phyloP scores from a whole-genome alignment of 2,329 filamentous ascomycete genomes.

The Microcyclospora pomicola region DNA sequence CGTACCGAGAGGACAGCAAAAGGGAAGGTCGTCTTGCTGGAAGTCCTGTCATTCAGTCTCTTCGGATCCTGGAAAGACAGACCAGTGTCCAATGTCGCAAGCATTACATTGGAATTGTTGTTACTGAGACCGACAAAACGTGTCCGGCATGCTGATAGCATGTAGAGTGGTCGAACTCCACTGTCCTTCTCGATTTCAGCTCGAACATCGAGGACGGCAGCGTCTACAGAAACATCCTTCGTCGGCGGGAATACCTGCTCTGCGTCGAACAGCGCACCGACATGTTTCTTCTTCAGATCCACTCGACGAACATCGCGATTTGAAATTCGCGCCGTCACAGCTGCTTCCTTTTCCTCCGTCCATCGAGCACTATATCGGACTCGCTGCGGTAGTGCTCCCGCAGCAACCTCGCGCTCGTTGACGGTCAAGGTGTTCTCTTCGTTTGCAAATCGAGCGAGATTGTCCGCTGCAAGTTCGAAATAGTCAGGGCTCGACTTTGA shows the following conservation, averaged over 20 bases:
- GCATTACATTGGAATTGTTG: conserved; percentile 26
- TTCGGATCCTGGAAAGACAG: conserved; percentile 26
- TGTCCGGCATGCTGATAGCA: conserved; percentile 31
- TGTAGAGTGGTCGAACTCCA: conserved; percentile 34
- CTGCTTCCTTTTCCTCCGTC: conserved; percentile 17
- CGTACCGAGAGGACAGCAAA: conserved; percentile 39
- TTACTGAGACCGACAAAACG: conserved; percentile 37
- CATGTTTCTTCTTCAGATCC: conserved; percentile 29
- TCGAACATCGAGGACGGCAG: conserved; percentile 17
- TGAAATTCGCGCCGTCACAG: conserved; percentile 11
- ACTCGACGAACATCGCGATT: conserved; percentile 13
- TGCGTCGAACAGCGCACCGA: conserved; percentile 27
- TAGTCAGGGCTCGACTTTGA: conserved; percentile 24
- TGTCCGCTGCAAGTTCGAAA: conserved; percentile 34
- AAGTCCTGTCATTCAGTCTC: conserved; percentile 7
- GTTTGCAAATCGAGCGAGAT: conserved; percentile 32
- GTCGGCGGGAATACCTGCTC: conserved; percentile 12
- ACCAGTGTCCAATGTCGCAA: conserved; percentile 36
- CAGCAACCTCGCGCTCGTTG: conserved; percentile 22
- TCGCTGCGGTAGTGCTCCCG: conserved; percentile 17
- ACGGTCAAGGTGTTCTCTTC: conserved; percentile 33
- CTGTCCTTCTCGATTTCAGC: conserved; percentile 32
- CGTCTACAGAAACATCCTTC: conserved; percentile 11
- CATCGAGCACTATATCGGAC: conserved; percentile 17
- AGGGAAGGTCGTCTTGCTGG: conserved; percentile 28